Evolutionary conservation across 2,329 filamentous ascomycete genomes (phyloP).

Genomic region (Seiridium unicorne): DNA sequence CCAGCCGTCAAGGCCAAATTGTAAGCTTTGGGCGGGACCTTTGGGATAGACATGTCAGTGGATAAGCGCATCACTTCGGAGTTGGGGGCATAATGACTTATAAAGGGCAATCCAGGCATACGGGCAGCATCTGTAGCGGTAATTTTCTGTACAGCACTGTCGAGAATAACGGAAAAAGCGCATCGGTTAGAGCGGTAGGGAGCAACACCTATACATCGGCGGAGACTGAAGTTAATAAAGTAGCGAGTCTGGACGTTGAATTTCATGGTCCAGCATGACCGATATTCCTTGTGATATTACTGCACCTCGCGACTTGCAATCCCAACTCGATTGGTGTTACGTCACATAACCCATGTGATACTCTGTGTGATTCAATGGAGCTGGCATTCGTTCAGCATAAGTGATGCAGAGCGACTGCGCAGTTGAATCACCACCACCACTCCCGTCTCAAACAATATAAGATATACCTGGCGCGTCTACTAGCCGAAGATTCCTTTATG

Average conservation of each 20-base stretch:
- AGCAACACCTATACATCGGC: no score
- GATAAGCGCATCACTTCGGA: background rate
- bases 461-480: background rate
- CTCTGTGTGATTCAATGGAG: background rate
- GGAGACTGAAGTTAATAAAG: no score
- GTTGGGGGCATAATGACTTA: background rate
- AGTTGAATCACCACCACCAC: background rate
- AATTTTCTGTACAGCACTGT: background rate
- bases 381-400: background rate
- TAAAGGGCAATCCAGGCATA: no score
- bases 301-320: no score
- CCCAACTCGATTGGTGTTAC: no score
- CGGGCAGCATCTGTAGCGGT: background rate
- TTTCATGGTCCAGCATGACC: no score
- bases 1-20: constrained; percentile 23
- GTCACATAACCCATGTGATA: background rate
- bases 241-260: no score
- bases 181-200: no score
- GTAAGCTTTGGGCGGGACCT: constrained; percentile 9
- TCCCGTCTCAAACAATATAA: background rate
- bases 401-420: background rate
- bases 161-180: background rate
- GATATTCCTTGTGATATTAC: no score
- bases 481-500: background rate
- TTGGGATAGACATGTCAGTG: background rate